phyloP scores from a whole-genome alignment of 495 filamentous ascomycete genomes.

The Penicillium riverlandense region DNA sequence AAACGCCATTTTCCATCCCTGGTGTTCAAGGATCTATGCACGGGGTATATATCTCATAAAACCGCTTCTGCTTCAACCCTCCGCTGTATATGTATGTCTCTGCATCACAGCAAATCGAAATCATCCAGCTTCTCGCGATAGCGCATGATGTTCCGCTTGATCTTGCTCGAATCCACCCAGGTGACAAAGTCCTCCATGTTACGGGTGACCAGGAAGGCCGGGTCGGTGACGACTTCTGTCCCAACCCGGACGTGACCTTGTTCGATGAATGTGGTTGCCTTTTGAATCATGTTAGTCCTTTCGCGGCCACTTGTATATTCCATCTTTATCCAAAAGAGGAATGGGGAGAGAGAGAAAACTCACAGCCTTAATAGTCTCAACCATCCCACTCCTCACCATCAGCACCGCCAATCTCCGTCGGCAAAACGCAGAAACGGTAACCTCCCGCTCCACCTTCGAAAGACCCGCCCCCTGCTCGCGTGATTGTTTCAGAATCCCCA shows the following conservation, averaged over 20 bases:
- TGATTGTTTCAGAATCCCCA: constrained; percentile 72
- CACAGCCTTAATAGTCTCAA: constrained; percentile 68
- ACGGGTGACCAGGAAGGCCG: constrained; percentile 46
- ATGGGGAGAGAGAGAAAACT: constrained; percentile 4
- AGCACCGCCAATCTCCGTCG: constrained; percentile 74
- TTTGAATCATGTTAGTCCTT: background rate
- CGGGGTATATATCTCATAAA: no score
- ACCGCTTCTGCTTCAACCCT: background rate
- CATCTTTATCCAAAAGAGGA: background rate
- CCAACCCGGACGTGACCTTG: constrained; percentile 94
- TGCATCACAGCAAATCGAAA: constrained; percentile 72
- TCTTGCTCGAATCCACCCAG: constrained; percentile 94
- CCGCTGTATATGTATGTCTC: background rate
- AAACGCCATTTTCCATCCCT: no score
- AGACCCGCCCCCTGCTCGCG: constrained; percentile 52
- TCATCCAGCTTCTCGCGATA: constrained; percentile 95
- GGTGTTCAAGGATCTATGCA: no score
- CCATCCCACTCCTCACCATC: constrained; percentile 84
- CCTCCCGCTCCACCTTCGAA: constrained; percentile 75
- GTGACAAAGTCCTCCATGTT: constrained; percentile 97
- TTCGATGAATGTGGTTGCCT: constrained; percentile 79
- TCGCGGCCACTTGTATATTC: no score
- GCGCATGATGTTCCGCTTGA: constrained; percentile 87
- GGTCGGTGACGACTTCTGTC: constrained; percentile 82
- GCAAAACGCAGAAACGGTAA: constrained; percentile 80